Base-by-base conservation (phyloP, 2,329 filamentous ascomycete genomes). In the Clarireedia paspali region DNA sequence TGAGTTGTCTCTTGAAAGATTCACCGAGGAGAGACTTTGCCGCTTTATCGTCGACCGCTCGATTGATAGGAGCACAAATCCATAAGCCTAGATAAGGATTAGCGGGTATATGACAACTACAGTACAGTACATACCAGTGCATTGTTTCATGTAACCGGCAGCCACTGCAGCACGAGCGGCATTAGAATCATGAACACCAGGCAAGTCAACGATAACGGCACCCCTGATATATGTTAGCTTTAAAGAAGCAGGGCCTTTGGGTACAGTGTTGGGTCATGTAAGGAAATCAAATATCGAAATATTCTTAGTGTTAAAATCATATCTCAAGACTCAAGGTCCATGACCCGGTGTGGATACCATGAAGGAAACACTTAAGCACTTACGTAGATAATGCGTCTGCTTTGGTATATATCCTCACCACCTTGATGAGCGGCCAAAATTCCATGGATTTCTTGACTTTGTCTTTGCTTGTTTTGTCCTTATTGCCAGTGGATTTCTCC, bases 41-140 rank as follows among this genome's bases (percentile, higher is more conserved):
- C 2, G 77, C 74, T 63, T 82, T 81, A 60, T 83, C 78, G 58
- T 84, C 78, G 1, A 85, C 79, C 1, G 79, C 79, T 12, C 82
- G 71, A 39, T 73, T 79, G 56, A 86, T 85, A 0, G 80, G 80
- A 1, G 81, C 79, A n/a, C 84, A 77, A 50, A 85, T 79, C 80
- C 80, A 85, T 0, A 85, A 65, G 2, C 51, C 77, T 75, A 53
- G 2, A 12, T 34, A 9, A 24, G 15, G 14, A 27, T 26, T 20
- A 27, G 10, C 1, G 5, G 14, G 20, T n/a, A 7, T 42, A 10
- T 42, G 17, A 20, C 5, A 7, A 20, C 20, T 20, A 20, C 6
- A 36, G 30, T 5, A 20, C 10, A 4, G 9, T 5, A 20, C 15
- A 6, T 53, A 55, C 58, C 58, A 2, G 77, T 78, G 59, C 82